Evolutionary conservation across 805 yeast genomes (phyloP).

Genomic region (Kodamaea fukazawae): DNA sequence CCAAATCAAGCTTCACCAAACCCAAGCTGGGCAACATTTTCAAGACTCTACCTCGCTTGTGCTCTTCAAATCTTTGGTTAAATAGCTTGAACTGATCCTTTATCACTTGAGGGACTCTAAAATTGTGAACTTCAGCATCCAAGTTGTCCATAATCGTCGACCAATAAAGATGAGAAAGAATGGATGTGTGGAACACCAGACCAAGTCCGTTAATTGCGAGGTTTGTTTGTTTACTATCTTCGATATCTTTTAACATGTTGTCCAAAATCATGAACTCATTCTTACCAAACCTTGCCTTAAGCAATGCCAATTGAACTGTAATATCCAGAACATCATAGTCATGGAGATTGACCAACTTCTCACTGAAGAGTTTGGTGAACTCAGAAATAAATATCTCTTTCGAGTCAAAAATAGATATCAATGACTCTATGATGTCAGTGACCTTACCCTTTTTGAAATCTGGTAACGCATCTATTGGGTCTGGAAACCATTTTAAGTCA

Average conservation of each 20-base stretch:
- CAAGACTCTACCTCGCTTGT: conserved; percentile 59
- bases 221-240: conserved; percentile 52
- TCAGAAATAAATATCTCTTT: conserved; percentile 66
- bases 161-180: conserved; percentile 84
- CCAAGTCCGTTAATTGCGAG: conserved; percentile 18
- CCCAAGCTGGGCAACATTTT: conserved; percentile 60
- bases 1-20: conserved; percentile 56
- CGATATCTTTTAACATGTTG: conserved; percentile 78
- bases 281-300: conserved; percentile 65
- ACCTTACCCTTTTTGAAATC: conserved; percentile 65
- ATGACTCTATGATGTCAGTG: conserved; percentile 67
- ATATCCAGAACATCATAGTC: conserved; percentile 41
- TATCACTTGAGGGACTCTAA: conserved; percentile 49
- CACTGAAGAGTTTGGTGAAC: conserved; percentile 59
- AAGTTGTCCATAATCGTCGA: conserved; percentile 45
- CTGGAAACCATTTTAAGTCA: conserved; percentile 72
- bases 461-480: conserved; percentile 87
- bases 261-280: conserved; percentile 66
- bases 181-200: conserved; percentile 48
- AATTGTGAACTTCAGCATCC: conserved; percentile 30
- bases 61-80: conserved; percentile 36
- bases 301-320: conserved; percentile 43
- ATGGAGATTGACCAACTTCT: conserved; percentile 46
- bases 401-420: conserved; percentile 69
- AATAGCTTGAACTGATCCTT: conserved; percentile 43